These are phyloP conservation scores for Phytophthora cryptogea DNA, from an alignment of 352 stramenopile species.

Conservation along the genomic window DNA sequence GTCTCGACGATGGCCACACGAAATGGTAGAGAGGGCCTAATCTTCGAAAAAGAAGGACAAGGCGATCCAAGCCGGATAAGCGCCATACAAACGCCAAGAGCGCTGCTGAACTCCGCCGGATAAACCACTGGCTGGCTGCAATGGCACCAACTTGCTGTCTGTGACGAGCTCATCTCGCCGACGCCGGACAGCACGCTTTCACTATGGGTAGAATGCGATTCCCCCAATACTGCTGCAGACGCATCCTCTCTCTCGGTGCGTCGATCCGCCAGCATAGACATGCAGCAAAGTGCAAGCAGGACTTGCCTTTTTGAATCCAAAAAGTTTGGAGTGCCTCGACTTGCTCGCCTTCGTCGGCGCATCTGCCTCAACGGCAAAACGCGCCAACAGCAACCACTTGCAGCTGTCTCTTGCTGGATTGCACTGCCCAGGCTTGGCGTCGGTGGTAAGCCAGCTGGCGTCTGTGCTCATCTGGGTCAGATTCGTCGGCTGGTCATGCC, in stretches of 20 bases:
- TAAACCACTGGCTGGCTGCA: constrained; percentile 3
- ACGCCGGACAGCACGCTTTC: not conserved
- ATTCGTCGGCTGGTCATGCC: constrained; percentile 3
- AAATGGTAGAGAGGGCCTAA: constrained; percentile 24
- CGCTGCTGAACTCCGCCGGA: constrained; percentile 15
- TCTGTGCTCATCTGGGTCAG: constrained; percentile 1
- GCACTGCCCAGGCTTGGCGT: constrained; percentile 2
- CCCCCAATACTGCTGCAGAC: too few relatives aligned
- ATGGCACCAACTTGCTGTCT: not conserved
- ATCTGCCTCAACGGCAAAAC: not conserved
- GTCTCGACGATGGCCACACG: constrained; percentile 12
- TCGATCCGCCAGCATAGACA: not conserved
- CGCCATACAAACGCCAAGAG: constrained; percentile 20
- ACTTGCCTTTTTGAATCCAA: constrained; percentile 6
- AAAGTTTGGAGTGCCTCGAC: not conserved
- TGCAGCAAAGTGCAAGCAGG: constrained; percentile 4
- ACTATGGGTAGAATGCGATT: too few relatives aligned
- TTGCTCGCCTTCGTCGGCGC: not conserved
- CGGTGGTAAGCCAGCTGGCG: constrained; percentile 13
- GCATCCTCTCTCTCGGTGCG: constrained; percentile 3
- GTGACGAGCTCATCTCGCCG: not conserved
- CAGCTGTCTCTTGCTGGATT: constrained; percentile 31
- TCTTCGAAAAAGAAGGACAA: constrained; percentile 35
- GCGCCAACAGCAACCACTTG: not conserved
- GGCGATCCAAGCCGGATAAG: constrained; percentile 27